phyloP scores from a whole-genome alignment of 305 asterid species.

The Solanum hybrid region DNA sequence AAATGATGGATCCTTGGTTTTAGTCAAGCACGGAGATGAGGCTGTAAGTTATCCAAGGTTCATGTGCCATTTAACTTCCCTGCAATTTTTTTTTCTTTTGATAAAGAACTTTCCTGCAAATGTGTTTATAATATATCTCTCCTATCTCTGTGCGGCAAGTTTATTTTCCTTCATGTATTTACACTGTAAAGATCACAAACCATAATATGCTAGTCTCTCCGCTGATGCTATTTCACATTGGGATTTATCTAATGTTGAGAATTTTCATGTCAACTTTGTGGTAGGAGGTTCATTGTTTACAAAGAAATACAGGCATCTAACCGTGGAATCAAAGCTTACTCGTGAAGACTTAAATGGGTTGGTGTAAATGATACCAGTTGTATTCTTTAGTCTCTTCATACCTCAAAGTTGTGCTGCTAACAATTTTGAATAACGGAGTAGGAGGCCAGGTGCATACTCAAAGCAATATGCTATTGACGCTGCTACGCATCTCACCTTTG shows the following conservation, averaged over 20 bases:
- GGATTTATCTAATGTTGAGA: neutral
- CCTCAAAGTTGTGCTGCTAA: neutral
- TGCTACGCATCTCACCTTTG: slow-evolving; percentile 46
- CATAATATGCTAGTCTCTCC: neutral
- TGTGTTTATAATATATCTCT: neutral
- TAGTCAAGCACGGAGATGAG: neutral
- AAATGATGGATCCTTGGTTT: neutral
- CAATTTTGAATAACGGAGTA: neutral
- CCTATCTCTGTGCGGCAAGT: neutral
- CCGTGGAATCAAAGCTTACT: neutral
- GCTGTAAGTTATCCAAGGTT: neutral
- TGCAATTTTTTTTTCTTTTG: neutral
- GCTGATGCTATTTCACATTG: neutral
- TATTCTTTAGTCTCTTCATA: neutral
- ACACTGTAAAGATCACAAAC: neutral
- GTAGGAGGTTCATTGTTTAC: neutral
- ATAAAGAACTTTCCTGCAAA: neutral
- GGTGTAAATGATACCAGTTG: neutral
- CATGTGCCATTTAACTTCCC: neutral
- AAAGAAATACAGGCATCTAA: neutral
- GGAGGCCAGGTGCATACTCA: slow-evolving; percentile 28
- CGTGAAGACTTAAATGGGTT: neutral
- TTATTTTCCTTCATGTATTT: neutral
- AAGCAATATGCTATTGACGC: slow-evolving; percentile 77
- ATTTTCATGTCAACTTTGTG: neutral